phyloP scores from a whole-genome alignment of 345 rosid species.

The Limnanthes douglasii region DNA sequence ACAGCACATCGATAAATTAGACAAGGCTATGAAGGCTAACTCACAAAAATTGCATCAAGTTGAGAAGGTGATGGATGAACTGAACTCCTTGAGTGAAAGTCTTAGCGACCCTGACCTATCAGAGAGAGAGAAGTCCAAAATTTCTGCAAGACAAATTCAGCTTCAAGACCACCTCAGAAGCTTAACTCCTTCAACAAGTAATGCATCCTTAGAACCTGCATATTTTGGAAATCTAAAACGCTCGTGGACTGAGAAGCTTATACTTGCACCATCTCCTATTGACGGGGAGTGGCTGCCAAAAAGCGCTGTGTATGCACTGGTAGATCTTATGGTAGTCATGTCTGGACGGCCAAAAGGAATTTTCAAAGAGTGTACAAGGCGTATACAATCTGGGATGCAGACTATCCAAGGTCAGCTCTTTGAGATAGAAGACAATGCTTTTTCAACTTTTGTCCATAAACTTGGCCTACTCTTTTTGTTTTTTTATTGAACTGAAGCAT shows the following conservation, averaged over 20 bases:
- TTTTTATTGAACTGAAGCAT: background rate
- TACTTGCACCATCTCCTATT: conserved; percentile 76
- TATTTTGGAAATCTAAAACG: conserved; percentile 42
- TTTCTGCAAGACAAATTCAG: conserved; percentile 32
- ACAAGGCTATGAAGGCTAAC: conserved; percentile 79
- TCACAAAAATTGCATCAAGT: conserved; percentile 28
- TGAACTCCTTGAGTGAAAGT: conserved; percentile 49
- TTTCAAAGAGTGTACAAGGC: conserved; percentile 85
- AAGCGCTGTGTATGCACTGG: conserved; percentile 74
- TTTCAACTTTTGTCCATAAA: background rate
- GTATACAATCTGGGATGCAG: conserved; percentile 76
- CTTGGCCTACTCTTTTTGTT: background rate
- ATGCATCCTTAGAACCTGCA: conserved; percentile 39
- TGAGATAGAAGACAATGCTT: background rate
- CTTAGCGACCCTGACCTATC: conserved; percentile 52
- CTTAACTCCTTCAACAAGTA: conserved; percentile 16
- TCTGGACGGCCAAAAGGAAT: conserved; percentile 90
- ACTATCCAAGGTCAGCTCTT: conserved; percentile 44
- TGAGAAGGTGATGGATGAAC: conserved; percentile 42
- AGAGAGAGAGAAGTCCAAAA: conserved; percentile 44
- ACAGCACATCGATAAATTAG: conserved; percentile 76
- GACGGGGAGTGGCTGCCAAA: conserved; percentile 96
- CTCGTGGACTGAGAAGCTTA: conserved; percentile 50
- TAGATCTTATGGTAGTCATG: conserved; percentile 83
- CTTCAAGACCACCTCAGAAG: conserved; percentile 38